These are phyloP conservation scores for Umbelopsis sp. DNA, from an alignment of 371 early-diverging fungal species.

Conservation along the genomic window DNA sequence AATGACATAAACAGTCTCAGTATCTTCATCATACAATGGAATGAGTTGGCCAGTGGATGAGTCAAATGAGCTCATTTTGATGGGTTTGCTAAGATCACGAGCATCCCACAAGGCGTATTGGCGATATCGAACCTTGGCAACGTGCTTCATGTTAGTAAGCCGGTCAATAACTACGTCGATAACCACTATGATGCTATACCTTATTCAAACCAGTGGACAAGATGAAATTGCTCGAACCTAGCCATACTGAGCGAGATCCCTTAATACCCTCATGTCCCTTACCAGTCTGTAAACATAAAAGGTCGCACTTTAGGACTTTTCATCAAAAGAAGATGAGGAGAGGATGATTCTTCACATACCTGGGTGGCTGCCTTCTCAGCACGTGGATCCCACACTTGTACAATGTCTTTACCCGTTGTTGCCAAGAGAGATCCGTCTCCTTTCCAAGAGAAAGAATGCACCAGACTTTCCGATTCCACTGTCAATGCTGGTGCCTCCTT, in stretches of 20 bases:
- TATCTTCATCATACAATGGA: constrained; percentile 81
- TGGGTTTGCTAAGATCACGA: constrained; percentile 57
- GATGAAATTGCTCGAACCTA: constrained; percentile 63
- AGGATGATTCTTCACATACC: constrained; percentile 23
- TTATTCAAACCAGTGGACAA: constrained; percentile 73
- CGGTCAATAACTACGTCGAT: no score
- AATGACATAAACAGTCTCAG: constrained; percentile 67
- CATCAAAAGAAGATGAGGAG: neutral
- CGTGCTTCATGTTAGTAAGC: no score
- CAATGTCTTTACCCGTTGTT: constrained; percentile 56
- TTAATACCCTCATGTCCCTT: constrained; percentile 66
- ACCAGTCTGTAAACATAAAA: constrained; percentile 36
- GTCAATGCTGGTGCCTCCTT: constrained; percentile 29
- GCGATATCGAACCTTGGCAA: constrained; percentile 54
- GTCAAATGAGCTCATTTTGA: constrained; percentile 58
- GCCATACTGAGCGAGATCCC: constrained; percentile 68
- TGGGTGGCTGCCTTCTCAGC: constrained; percentile 23
- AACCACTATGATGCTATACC: constrained; percentile 26
- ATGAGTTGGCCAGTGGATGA: constrained; percentile 65
- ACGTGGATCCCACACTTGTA: constrained; percentile 71
- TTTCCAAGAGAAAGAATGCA: constrained; percentile 65
- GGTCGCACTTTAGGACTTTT: neutral
- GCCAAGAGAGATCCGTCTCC: constrained; percentile 65
- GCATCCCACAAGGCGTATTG: constrained; percentile 78
- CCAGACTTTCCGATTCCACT: constrained; percentile 25